Conservation (phyloP, 2,329 filamentous ascomycete species). For the Monosporascus sp. region DNA sequence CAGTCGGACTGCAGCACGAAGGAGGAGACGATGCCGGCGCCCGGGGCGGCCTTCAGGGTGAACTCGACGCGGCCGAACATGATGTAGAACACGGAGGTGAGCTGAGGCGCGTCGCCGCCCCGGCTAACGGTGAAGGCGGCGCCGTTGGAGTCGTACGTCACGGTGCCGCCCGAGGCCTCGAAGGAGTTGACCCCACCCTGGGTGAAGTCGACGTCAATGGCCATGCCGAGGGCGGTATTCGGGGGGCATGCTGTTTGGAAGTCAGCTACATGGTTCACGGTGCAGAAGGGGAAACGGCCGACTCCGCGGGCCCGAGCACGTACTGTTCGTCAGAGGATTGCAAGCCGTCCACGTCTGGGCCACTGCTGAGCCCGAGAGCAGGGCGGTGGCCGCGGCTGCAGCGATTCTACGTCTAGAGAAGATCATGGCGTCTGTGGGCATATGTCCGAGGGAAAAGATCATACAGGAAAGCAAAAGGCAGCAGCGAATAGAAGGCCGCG, state of each 20-base stretch:
- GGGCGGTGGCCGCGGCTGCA: slow-evolving; percentile 13
- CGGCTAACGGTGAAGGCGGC: slow-evolving; percentile 74
- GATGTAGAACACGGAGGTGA: slow-evolving; percentile 92
- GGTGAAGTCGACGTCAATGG: slow-evolving; percentile 81
- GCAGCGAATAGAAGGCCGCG: background rate
- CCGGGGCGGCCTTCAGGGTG: slow-evolving; percentile 79
- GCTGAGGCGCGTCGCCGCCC: slow-evolving; percentile 78
- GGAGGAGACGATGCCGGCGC: slow-evolving; percentile 88
- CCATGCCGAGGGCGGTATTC: slow-evolving; percentile 75
- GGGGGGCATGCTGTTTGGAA: slow-evolving; percentile 58
- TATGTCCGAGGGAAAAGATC: slow-evolving; percentile 7
- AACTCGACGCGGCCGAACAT: slow-evolving; percentile 95
- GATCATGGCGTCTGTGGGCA: slow-evolving; percentile 15
- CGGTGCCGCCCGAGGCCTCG: slow-evolving; percentile 58
- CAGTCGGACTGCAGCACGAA: slow-evolving; percentile 86
- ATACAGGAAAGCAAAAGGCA: slow-evolving; percentile 3
- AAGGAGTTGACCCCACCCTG: slow-evolving; percentile 76
- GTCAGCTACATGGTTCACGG: background rate
- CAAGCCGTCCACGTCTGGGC: slow-evolving; percentile 28
- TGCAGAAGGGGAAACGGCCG: background rate
- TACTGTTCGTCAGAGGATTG: slow-evolving; percentile 25
- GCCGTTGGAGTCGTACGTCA: slow-evolving; percentile 72
- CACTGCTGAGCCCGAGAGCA: slow-evolving; percentile 15
- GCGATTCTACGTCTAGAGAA: slow-evolving; percentile 13
- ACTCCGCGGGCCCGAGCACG: slow-evolving; percentile 4